phyloP scores from a whole-genome alignment of 1,284 basidiomycete genomes.

The Gastroboletus turbinatus region DNA sequence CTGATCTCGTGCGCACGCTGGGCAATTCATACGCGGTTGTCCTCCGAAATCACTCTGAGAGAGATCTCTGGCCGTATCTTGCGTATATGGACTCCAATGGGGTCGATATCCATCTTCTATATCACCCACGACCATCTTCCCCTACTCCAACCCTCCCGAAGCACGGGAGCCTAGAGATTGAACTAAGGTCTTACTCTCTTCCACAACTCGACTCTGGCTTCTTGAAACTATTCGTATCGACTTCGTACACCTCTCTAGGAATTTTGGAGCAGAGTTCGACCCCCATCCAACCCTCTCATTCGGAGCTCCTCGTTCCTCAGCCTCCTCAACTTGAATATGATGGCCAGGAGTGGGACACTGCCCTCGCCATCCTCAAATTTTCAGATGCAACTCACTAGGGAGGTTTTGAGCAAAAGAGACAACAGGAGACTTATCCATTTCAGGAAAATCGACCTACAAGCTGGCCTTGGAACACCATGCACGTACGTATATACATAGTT shows the following conservation, averaged over 20 bases:
- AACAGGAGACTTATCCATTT: neutral
- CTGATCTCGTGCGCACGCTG: constrained; percentile 36
- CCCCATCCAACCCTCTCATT: constrained; percentile 16
- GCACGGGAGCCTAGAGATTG: constrained; percentile 38
- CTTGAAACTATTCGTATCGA: constrained; percentile 48
- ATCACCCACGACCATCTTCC: constrained; percentile 36
- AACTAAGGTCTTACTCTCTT: constrained; percentile 37
- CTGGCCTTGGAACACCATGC: constrained; percentile 8
- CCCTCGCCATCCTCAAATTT: constrained; percentile 26
- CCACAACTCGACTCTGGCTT: constrained; percentile 40
- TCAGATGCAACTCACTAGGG: constrained; percentile 8
- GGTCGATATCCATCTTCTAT: constrained; percentile 44
- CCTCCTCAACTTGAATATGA: constrained; percentile 9
- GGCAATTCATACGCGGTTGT: constrained; percentile 40
- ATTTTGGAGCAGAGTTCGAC: constrained; percentile 41
- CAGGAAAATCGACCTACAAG: constrained; percentile 1
- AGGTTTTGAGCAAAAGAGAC: neutral
- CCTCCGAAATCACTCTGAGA: constrained; percentile 41
- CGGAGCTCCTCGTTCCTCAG: constrained; percentile 10
- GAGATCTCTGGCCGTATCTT: constrained; percentile 47
- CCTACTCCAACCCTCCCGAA: constrained; percentile 37
- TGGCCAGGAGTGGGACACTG: constrained; percentile 35
- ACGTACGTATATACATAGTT: neutral
- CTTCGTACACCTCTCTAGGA: constrained; percentile 42
- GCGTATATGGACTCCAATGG: constrained; percentile 48